These are phyloP conservation scores for Xylariaceae sp. DNA, from an alignment of 2,329 filamentous ascomycete genomes.

Conservation along the genomic window DNA sequence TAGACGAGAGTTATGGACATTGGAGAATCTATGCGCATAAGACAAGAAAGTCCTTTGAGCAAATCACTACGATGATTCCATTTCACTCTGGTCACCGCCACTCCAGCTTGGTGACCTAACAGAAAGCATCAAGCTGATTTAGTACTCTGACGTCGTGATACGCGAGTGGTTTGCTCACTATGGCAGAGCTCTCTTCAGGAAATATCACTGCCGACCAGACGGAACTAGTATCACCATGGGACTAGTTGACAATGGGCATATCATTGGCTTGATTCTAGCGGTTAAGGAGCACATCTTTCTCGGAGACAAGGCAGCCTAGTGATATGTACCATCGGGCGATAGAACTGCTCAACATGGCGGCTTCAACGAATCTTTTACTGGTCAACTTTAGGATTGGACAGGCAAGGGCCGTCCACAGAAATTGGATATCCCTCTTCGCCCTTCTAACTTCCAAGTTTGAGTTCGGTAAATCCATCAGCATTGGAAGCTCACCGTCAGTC, in stretches of 20 bases:
- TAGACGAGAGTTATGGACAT: no score
- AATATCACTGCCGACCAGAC: conserved; percentile 10
- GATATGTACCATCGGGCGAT: background rate
- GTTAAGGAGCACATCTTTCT: conserved; percentile 5
- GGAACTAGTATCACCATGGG: conserved; percentile 12
- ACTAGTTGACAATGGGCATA: conserved; percentile 6
- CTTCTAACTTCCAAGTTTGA: background rate
- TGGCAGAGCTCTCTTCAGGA: conserved; percentile 2
- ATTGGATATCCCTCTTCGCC: background rate
- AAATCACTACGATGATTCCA: no score
- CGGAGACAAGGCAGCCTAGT: background rate
- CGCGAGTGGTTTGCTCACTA: conserved; percentile 1
- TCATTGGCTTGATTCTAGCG: background rate
- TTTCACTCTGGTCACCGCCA: no score
- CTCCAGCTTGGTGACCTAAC: background rate
- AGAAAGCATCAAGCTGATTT: background rate
- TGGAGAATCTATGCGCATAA: no score
- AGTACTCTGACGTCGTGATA: background rate
- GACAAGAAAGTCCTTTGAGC: no score
- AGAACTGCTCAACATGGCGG: background rate
- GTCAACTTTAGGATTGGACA: background rate
- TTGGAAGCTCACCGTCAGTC: background rate
- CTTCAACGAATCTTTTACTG: background rate
- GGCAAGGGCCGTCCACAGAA: background rate
- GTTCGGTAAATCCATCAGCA: background rate